Evolutionary conservation across 495 filamentous ascomycete genomes (phyloP).

Genomic region (Penicillium turbatum): DNA sequence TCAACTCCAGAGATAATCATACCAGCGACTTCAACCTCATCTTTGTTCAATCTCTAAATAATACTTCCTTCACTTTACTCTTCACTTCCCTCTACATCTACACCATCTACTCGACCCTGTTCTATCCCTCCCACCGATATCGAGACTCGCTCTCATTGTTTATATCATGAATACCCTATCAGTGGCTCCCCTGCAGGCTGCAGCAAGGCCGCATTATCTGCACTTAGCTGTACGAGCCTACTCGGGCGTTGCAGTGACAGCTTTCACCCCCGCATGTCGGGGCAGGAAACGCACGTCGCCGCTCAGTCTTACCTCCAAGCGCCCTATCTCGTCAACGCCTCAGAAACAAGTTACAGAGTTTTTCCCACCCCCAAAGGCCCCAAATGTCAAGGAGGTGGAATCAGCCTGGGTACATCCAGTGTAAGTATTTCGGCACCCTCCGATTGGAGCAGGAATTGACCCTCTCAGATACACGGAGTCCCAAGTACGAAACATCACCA

Average conservation of each 20-base stretch:
- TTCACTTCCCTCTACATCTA: neutral
- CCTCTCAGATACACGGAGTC: constrained; percentile 53
- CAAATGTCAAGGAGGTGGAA: constrained; percentile 35
- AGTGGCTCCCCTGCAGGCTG: constrained; percentile 32
- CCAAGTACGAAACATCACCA: constrained; percentile 58
- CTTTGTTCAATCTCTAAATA: neutral
- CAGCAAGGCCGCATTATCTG: constrained; percentile 26
- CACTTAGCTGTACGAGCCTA: constrained; percentile 27
- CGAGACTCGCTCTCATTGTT: constrained; percentile 6
- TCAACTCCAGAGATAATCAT: too few species aligned
- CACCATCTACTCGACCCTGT: neutral
- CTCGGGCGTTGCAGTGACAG: constrained; percentile 19
- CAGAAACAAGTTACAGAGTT: constrained; percentile 36
- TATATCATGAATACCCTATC: constrained; percentile 27
- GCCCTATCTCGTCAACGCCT: constrained; percentile 37
- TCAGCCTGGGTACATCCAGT: constrained; percentile 42
- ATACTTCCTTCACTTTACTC: neutral
- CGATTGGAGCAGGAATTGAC: constrained; percentile 5
- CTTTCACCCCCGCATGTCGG: constrained; percentile 13
- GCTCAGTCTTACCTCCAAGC: constrained; percentile 21
- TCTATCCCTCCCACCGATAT: neutral
- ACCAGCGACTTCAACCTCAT: neutral
- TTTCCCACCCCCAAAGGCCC: constrained; percentile 35
- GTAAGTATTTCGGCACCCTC: constrained; percentile 22
- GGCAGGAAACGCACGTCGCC: constrained; percentile 11